Evolutionary conservation across 257 asterid species (phyloP), one percentile per base, ranked within the genome.

Genomic region (Perilla frutescens): DNA sequence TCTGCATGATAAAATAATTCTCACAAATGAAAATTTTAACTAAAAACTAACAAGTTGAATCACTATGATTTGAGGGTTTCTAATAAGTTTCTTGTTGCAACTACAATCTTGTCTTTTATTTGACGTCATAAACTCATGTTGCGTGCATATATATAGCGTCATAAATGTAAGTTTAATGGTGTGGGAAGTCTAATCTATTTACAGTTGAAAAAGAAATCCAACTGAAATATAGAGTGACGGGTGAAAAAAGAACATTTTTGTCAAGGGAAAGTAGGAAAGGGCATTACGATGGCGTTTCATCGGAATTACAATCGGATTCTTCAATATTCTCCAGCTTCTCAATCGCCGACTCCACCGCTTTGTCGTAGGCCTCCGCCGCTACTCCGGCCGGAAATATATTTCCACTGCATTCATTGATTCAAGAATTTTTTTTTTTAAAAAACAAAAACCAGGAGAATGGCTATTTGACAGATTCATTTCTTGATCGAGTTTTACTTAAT

Each of bases 261-360:
- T 37, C 26, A 40, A 14, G 4, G 12, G 26, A 39, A 41, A 56
- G 58, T 2, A 31, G 48, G 44, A 1, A 20, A 13, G 44, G 29
- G 39, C 72, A 68, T 53, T 80, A 89, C 95, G 88, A 63, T 34
- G 81, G 44, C 73, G 83, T 76, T 64, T 86, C 74, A 37, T 75
- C 81, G 14, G 63, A 73, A 48, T 73, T 76, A 20, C 70, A 80
- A 53, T 71, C 58, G 26, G 85, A 77, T 36, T 82, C 83, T 9
- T 76, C 77, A 68, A 70, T 73, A 58, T 77, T 79, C 26, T 20
- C 26, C 58, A 91, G 84, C 71, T 84, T 81, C 76, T 77, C 84
- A 15, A 88, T 81, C 0, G 97, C 96, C 9, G 93, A 79, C 53
- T 88, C 93, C 82, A 91, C 97, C 63, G 97, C 97, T 63, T 87